Percentiles rank a stretch among this genome's conserved stretches.
Conservation (phyloP, 495 filamentous ascomycete species). For the Penicillium pancosmium region DNA sequence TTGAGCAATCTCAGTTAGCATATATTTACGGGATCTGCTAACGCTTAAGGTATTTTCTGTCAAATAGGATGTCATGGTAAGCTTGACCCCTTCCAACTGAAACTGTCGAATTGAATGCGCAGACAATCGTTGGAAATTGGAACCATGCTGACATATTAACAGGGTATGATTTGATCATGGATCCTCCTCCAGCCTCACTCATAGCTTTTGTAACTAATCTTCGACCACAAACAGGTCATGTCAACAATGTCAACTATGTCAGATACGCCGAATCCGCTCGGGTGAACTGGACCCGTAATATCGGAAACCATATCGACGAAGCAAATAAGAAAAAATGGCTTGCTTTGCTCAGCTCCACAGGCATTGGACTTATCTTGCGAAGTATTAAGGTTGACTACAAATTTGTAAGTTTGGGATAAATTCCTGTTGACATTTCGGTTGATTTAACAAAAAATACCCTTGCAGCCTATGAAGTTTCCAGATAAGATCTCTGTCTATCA, state of each 20-base stretch:
- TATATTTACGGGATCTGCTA: neutral
- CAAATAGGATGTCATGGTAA: constrained; percentile 61
- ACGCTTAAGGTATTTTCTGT: constrained; percentile 10
- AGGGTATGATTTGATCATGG: constrained; percentile 27
- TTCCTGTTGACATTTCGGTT: neutral
- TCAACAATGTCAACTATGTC: constrained; percentile 86
- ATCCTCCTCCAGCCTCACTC: neutral
- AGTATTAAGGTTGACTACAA: constrained; percentile 88
- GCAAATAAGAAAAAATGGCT: constrained; percentile 67
- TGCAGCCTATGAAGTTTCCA: constrained; percentile 83
- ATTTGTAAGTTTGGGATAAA: constrained; percentile 62
- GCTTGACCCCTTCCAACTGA: constrained; percentile 8
- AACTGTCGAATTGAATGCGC: constrained; percentile 1
- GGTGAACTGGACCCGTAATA: constrained; percentile 80
- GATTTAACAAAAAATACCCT: constrained; percentile 12
- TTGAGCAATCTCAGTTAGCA: neutral
- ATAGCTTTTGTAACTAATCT: constrained; percentile 4
- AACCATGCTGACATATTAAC: constrained; percentile 14
- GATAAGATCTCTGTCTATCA: constrained; percentile 89
- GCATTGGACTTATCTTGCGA: constrained; percentile 75
- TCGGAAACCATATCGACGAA: constrained; percentile 70
- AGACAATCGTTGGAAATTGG: neutral
- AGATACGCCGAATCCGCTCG: constrained; percentile 85
- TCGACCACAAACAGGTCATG: constrained; percentile 61
- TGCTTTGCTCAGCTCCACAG: constrained; percentile 65